These are phyloP conservation scores for Lentinula raphanica DNA, from an alignment of 768 basidiomycete genomes.

Conservation along the genomic window DNA sequence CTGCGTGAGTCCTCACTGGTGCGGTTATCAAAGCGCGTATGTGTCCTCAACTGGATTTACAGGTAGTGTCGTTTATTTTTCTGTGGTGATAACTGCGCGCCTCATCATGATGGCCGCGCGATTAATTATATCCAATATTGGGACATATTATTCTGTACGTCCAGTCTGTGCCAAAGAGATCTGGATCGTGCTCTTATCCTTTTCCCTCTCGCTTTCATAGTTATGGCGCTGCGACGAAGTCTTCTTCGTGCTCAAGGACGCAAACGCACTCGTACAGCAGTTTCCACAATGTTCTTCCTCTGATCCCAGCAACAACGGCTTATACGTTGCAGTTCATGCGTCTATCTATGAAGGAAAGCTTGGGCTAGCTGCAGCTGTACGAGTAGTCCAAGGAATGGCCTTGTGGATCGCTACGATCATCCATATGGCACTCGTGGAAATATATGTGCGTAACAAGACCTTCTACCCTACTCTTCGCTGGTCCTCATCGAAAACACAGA, in stretches of 20 bases:
- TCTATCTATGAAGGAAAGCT: conserved; percentile 12
- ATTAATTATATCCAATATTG: conserved; percentile 17
- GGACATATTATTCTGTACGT: conserved; percentile 20
- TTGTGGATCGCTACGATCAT: conserved; percentile 21
- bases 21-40: neutral
- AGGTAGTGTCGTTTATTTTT: conserved; percentile 20
- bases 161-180: neutral
- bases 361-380: conserved; percentile 13
- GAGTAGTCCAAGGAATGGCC: conserved; percentile 20
- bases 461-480: neutral
- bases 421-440: conserved; percentile 18
- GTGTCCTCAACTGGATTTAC: neutral
- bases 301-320: conserved; percentile 7
- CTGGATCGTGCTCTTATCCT: neutral
- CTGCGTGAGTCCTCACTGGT: conserved; percentile 15
- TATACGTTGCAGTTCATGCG: conserved; percentile 17
- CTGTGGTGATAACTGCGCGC: conserved; percentile 13
- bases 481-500: neutral
- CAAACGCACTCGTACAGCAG: neutral
- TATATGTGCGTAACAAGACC: conserved; percentile 20
- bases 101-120: conserved; percentile 14
- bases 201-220: no score
- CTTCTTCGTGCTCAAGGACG: conserved; percentile 12
- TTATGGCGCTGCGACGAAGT: conserved; percentile 24
- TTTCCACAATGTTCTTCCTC: conserved; percentile 18